Percentiles rank a stretch among this genome's conserved stretches.
These are phyloP conservation scores for Firmiana major DNA, from an alignment of 345 rosid genomes.

Conservation along the genomic window DNA sequence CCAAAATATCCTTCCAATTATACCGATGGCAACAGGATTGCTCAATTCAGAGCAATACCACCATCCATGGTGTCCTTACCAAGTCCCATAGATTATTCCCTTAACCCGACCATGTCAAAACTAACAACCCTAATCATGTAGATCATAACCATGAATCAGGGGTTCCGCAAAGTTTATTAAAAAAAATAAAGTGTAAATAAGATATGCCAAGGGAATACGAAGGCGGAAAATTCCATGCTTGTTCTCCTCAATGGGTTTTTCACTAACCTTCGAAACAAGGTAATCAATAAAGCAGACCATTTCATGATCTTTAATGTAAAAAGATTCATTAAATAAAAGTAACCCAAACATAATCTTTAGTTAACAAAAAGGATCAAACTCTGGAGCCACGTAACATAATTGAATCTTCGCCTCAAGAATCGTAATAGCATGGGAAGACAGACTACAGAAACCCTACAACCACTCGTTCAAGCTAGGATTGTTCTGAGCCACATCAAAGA, in stretches of 20 bases:
- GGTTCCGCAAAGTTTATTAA: no score
- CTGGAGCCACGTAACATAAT: neutral
- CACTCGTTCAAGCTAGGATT: constrained; percentile 69
- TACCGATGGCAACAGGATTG: no score
- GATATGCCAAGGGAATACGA: neutral
- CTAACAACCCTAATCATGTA: no score
- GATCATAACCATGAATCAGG: no score
- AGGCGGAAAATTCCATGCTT: neutral
- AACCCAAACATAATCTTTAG: neutral
- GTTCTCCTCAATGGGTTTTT: neutral
- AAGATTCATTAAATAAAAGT: neutral
- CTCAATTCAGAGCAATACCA: no score
- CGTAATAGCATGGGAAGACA: constrained; percentile 35
- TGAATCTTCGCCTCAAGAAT: constrained; percentile 21
- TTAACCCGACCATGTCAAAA: neutral
- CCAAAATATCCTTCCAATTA: no score
- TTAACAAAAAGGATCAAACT: constrained; percentile 14
- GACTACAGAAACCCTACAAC: constrained; percentile 67
- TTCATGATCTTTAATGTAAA: constrained; percentile 1
- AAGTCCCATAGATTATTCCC: neutral
- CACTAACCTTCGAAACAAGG: neutral
- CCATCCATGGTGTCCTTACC: no score
- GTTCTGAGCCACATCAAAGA: constrained; percentile 40
- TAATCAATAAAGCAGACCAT: constrained; percentile 8
- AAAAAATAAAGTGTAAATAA: no score